Conservation (phyloP, 495 filamentous ascomycete species). For the Tuber indicum region DNA sequence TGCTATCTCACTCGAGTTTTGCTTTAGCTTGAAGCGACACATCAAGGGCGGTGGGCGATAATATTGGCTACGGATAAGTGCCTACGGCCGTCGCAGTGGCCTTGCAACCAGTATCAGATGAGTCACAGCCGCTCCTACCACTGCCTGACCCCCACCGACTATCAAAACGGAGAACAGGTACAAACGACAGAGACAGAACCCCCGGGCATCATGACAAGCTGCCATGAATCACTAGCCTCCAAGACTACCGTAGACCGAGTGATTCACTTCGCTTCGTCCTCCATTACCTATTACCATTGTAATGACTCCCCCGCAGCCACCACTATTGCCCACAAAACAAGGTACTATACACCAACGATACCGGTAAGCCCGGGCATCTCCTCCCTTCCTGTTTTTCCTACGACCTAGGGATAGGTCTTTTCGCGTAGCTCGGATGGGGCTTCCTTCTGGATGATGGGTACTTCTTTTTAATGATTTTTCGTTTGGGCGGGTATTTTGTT, state of each 20-base stretch:
- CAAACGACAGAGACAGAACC: not conserved
- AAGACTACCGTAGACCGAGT: too few species aligned
- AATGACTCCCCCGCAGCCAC: not conserved
- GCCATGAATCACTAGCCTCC: not conserved
- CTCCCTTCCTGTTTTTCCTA: not conserved
- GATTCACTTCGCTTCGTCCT: not conserved
- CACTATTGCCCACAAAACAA: not conserved
- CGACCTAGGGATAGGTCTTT: not conserved
- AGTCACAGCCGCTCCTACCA: not conserved
- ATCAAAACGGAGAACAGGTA: not conserved
- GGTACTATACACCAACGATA: not conserved
- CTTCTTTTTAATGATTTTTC: not conserved
- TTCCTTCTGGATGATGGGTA: not conserved
- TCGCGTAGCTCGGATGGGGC: not conserved
- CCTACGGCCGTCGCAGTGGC: not conserved
- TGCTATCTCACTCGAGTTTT: not conserved
- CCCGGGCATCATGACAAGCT: not conserved
- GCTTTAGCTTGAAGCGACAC: not conserved
- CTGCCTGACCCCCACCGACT: not conserved
- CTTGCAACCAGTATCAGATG: not conserved
- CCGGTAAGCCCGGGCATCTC: not conserved
- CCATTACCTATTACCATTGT: not conserved
- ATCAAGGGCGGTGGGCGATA: not conserved
- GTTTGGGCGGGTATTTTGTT: not conserved
- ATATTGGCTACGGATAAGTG: not conserved